Base-by-base conservation (phyloP, 495 filamentous ascomycete genomes). In the Aspergillus taichungensis region DNA sequence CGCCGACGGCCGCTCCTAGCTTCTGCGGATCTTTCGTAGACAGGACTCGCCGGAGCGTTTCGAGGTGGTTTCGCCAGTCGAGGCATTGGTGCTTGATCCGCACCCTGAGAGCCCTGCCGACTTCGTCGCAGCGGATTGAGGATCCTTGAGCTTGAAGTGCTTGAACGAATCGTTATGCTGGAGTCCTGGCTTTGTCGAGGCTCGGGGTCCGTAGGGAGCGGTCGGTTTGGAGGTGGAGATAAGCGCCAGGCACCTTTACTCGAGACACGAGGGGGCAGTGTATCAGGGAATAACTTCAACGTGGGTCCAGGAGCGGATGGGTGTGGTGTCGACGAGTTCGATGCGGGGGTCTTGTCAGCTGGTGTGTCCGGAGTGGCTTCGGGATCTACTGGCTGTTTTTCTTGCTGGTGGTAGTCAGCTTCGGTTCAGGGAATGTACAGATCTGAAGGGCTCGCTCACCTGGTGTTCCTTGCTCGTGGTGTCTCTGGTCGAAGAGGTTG, bases 231-330 rank as follows among this genome's bases (percentile, higher is more conserved):
- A n/a, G 43, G 35, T 12, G 50, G 40, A 6, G 63, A 62, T n/a
- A 61, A 45, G 30, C 63, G 55, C 49, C 52, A 52, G 6, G 60
- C 59, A 14, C 43, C 54, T 31, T 50, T 63, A 36, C 61, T 67
- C 4, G 64, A 62, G 6, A 57, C 47, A 8, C 63, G 62, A n/a
- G 64, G 57, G 6, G 64, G 57, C 34, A 57, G 50, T 4, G 65
- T 53, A 42, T 65, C 57, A 27, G 67, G 67, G 43, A 70, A 70
- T 10, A 70, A 56, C 34, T 68, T 70, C 43, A 70, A 43, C 0
- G 60, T 43, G 3, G 49, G 60, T n/a, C 57, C 47, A 1, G 56
- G 44, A 35, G 31, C 33, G 2, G 42, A 34, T 34, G 39, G 54
- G 37, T 43, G 51, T 40, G 47, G 27, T 32, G 18, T 30, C 47